Base-by-base conservation (phyloP, 2,329 filamentous ascomycete genomes). In the Cladosporium halotolerans region DNA sequence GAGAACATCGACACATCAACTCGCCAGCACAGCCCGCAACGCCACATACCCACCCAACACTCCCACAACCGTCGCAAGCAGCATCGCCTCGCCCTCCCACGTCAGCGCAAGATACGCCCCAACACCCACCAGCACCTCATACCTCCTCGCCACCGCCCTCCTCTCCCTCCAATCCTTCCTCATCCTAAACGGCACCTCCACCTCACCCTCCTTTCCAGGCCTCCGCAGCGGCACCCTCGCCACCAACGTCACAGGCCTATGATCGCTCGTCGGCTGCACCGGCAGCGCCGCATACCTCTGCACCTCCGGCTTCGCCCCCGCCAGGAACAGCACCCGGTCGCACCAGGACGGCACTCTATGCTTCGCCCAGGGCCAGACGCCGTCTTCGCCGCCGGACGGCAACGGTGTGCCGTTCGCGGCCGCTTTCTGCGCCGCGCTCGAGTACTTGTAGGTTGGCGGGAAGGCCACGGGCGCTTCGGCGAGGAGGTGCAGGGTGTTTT, bases 301-400 rank as follows among this genome's bases (percentile, higher is more conserved):
- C 3, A 82, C 70, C n/a, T 89, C 77, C 79, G 72, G 61, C 9
- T 66, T 60, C 10, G 59, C 55, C 13, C 56, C 36, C 2, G 65
- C 63, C 2, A 92, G 75, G 69, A 84, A 97, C 16, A 97, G 74
- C 16, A 97, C 85, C 3, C 93, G 83, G 70, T 97, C 93, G 63
- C 90, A 96, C 93, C 92, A 97, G 64, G 85, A 85, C 1, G 93
- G 91, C 79, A 88, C 95, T 43, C 93, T 84, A 67, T 95, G 88
- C 54, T 77, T 75, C 7, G 90, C 88, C 80, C 90, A 96, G 32
- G 76, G 16, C 14, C 38, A 58, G 44, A 14, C 16, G 10, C 33
- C 19, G 31, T 51, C 32, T 19, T 36, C 39, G 18, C 48, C 48
- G 10, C 40, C 50, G 11, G 50, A 33, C 5, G 45, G 55, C 9